These are phyloP conservation scores for Pleurotus sapidus DNA, from an alignment of 768 basidiomycete species.

Conservation along the genomic window DNA sequence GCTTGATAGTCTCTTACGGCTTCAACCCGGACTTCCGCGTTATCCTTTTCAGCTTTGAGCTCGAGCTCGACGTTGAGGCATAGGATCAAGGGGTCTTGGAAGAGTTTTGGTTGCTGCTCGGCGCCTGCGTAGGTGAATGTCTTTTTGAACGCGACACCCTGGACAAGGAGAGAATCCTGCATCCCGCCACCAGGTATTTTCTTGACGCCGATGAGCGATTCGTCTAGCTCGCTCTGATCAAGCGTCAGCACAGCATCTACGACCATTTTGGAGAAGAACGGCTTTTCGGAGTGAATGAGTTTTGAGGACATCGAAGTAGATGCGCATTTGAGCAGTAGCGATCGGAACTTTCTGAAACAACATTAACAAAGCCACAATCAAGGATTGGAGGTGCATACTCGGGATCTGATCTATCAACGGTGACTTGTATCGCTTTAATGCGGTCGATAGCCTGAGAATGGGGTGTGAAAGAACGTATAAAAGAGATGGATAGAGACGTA, in stretches of 20 bases:
- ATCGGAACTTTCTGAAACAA: constrained; percentile 76
- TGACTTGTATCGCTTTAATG: constrained; percentile 87
- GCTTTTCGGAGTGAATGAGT: constrained; percentile 97
- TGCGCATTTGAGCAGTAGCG: constrained; percentile 93
- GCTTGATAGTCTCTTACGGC: constrained; percentile 98
- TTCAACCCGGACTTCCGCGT: constrained; percentile 97
- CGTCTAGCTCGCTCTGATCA: constrained; percentile 92
- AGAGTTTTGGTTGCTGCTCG: constrained; percentile 96
- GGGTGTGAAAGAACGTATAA: constrained; percentile 9
- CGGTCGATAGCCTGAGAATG: constrained; percentile 69
- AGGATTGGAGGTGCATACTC: constrained; percentile 53
- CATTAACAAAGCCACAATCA: constrained; percentile 10
- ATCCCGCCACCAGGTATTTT: constrained; percentile 97
- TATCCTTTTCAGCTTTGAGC: constrained; percentile 98
- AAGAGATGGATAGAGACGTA: constrained; percentile 33
- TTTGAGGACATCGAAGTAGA: constrained; percentile 99
- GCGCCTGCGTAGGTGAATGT: constrained; percentile 99
- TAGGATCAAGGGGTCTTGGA: constrained; percentile 84
- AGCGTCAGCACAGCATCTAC: constrained; percentile 94
- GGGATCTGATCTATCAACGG: constrained; percentile 85
- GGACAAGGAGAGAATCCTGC: constrained; percentile 90
- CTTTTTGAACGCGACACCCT: constrained; percentile 97
- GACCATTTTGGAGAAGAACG: constrained; percentile 98
- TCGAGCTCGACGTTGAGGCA: constrained; percentile 98
- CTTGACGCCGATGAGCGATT: constrained; percentile 95